phyloP scores from a whole-genome alignment of 768 basidiomycete species.

The Antrodiella citrinella region DNA sequence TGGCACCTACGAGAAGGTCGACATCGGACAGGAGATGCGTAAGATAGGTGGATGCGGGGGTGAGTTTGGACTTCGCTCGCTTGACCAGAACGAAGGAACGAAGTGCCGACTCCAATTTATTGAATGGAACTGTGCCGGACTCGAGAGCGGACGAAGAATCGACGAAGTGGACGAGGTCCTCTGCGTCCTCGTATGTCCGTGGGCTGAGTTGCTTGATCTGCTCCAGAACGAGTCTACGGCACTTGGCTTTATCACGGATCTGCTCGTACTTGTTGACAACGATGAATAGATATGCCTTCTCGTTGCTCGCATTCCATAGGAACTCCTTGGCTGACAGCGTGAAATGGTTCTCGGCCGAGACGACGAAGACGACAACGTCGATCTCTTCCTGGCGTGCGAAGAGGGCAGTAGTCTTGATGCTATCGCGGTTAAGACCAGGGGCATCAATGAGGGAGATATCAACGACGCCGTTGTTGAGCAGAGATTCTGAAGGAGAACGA shows the following conservation, averaged over 20 bases:
- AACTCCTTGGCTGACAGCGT: conserved; percentile 94
- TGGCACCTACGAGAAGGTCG: conserved; percentile 78
- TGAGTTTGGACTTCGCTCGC: conserved; percentile 92
- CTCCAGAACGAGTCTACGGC: conserved; percentile 79
- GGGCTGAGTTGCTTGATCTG: conserved; percentile 92
- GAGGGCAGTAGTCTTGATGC: conserved; percentile 86
- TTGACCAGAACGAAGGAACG: conserved; percentile 95
- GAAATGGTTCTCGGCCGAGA: conserved; percentile 97
- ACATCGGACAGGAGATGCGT: conserved; percentile 85
- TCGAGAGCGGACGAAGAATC: conserved; percentile 76
- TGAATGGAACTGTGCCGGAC: conserved; percentile 64
- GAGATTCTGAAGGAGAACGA: conserved; percentile 69
- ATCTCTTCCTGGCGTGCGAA: conserved; percentile 97
- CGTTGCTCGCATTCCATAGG: conserved; percentile 84
- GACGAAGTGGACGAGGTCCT: conserved; percentile 96
- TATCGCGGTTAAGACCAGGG: conserved; percentile 94
- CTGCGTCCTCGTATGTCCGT: conserved; percentile 82
- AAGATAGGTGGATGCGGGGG: conserved; percentile 88
- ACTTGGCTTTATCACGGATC: conserved; percentile 92
- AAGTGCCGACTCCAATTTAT: conserved; percentile 81
- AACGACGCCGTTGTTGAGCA: conserved; percentile 91
- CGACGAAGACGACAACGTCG: conserved; percentile 97
- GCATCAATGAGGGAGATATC: conserved; percentile 98
- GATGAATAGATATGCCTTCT: conserved; percentile 97
- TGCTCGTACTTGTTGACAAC: conserved; percentile 98